Conservation (phyloP, 345 rosid species). For the Leavenworthia alabamica region DNA sequence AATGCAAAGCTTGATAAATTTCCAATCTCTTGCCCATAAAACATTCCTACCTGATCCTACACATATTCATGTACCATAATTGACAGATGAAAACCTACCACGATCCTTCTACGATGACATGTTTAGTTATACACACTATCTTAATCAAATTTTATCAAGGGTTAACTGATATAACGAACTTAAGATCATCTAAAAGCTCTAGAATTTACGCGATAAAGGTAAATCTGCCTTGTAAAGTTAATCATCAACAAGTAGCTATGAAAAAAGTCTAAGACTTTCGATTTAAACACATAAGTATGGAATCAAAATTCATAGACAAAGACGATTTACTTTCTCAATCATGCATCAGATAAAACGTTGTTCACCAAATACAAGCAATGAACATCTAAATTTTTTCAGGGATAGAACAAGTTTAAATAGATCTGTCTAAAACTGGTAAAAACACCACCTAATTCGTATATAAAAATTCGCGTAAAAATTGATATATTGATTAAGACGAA, state of each 20-base stretch:
- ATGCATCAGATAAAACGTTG: neutral
- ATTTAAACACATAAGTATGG: neutral
- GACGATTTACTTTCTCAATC: neutral
- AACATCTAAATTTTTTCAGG: neutral
- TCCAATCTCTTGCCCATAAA: conserved; percentile 89
- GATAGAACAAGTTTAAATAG: neutral
- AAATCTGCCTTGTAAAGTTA: neutral
- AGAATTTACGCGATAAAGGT: neutral
- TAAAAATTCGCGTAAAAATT: neutral
- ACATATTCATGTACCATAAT: conserved; percentile 75
- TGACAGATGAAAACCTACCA: conserved; percentile 33
- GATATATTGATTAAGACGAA: conserved; percentile 2
- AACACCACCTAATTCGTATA: neutral
- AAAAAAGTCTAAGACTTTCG: neutral
- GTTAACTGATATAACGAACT: neutral
- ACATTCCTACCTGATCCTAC: conserved; percentile 99
- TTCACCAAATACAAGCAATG: neutral
- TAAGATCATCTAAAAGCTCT: neutral
- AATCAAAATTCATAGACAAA: neutral
- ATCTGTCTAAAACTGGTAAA: conserved; percentile 4
- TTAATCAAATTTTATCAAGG: too few relatives aligned
- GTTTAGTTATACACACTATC: neutral
- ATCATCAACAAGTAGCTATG: neutral
- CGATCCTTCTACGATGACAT: conserved; percentile 24
- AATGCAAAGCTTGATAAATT: conserved; percentile 72